Evolutionary conservation across 371 early-diverging fungal species (phyloP), one percentile per base, ranked within the genome.

Genomic region (Mortierella polycephala): DNA sequence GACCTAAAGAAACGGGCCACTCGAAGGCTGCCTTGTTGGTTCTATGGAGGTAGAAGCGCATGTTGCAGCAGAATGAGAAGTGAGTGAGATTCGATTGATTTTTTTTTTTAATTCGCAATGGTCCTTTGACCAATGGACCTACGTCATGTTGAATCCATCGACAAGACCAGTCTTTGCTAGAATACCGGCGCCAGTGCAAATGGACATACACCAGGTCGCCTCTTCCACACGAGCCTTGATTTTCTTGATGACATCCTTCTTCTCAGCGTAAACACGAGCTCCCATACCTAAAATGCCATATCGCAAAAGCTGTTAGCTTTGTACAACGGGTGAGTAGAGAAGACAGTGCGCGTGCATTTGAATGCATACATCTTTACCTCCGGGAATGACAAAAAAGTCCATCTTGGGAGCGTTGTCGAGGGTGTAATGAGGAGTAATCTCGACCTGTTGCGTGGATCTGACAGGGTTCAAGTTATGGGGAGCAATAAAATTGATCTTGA

Each of bases 181-280:
- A 45, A 81, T 39, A 23, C 57, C 45, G 5, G 76, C 67, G 11
- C 84, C 84, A n/a, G 80, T 81, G 75, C 84, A 84, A 45, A 84
- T 70, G 21, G 60, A 54, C 54, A 60, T 40, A 23, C 44, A 52
- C 50, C 51, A 60, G 37, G 61, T 60, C 37, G 61, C 12, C 23
- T 60, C 54, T 23, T 53, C 46, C 12, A 53, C 55, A 41, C 60
- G 55, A 10, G 49, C 37, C 14, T 13, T 53, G 37, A 67, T 18
- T 47, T 60, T 60, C 6, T n/a, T 16, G 7, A 60, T 6, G 13
- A 67, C 39, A 0, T 40, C 47, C 13, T 51, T 23, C 16, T 60
- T 52, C 18, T 6, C n/a, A 39, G 55, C 30, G 13, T 46, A 53
- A 23, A 20, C 37, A 41, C 37, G 46, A 1, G 55, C 55, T 51